Base-by-base conservation (phyloP, 805 yeast species). In the Saccharomycopsis guyanensis region DNA sequence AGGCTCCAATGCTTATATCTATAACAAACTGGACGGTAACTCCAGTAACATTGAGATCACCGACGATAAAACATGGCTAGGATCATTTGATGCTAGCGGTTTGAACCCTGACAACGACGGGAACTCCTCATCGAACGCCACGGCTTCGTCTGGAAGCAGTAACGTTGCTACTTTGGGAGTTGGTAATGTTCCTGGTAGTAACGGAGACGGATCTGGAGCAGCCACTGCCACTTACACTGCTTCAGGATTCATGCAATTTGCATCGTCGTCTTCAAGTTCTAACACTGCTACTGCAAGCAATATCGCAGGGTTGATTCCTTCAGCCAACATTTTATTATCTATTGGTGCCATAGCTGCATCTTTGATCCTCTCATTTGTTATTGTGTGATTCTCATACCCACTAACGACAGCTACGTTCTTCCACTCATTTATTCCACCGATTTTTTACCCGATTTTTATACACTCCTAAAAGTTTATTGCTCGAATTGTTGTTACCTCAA, bases 11-110 rank as follows among this genome's bases (percentile, higher is more conserved):
- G 66, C 82, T 0, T 81, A 82, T 58, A 62, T 68, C 18, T 85
- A 70, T 68, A 76, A 77, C 38, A 69, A 61, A 57, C 55, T 70
- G 27, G 70, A 66, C 52, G 71, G 71, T 49, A 66, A 73, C n/a
- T 67, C 69, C 38, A 73, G 70, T 39, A 65, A 67, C 44, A 67
- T 89, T 39, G 70, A 69, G 57, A 70, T 88, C 57, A 75, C 89
- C 16, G 76, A 82, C 58, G 75, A 78, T 42, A 67, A 68, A 56
- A 75, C 88, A 3, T 65, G 72, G 57, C 64, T 88, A 50, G 83
- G 77, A 12, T 70, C 76, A 37, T 58, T 62, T n/a, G 78, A 72
- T 25, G 85, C 80, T 25, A 68, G 80, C 24, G 96, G 96, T 8
- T 66, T 76, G 41, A 73, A 85, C 56, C 78, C 80, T 15, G 68